Conservation (phyloP, 1,284 basidiomycete genomes). For the Ustilago esculenta region DNA sequence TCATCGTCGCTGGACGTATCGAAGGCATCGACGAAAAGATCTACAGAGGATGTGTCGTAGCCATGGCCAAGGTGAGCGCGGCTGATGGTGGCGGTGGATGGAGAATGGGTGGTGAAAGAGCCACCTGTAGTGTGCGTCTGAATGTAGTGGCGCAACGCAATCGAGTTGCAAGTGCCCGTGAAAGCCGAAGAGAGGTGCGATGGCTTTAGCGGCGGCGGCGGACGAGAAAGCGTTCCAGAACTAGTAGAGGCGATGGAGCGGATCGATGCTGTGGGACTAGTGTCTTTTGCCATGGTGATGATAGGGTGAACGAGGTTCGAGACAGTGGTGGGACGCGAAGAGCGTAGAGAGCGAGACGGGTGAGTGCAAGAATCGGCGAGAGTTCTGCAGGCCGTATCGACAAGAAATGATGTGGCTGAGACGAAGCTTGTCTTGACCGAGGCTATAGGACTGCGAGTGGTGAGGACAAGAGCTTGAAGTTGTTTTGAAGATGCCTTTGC, state of each 20-base stretch:
- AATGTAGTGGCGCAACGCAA: slow-evolving; percentile 52
- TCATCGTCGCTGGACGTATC: slow-evolving; percentile 32
- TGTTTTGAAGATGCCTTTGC: no score
- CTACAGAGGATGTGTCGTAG: slow-evolving; percentile 26
- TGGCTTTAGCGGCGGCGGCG: slow-evolving; percentile 51
- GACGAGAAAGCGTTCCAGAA: slow-evolving; percentile 35
- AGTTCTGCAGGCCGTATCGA: no score
- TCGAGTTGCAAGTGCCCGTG: slow-evolving; percentile 57
- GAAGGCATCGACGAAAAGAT: slow-evolving; percentile 38
- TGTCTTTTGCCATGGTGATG: slow-evolving; percentile 4
- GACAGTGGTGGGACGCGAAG: no score
- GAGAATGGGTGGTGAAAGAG: slow-evolving; percentile 27
- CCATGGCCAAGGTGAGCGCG: slow-evolving; percentile 32
- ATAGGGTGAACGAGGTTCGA: background rate
- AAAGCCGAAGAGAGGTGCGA: slow-evolving; percentile 51
- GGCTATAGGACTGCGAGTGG: no score
- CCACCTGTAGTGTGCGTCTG: slow-evolving; percentile 47
- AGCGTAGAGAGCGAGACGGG: no score
- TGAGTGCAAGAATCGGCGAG: no score
- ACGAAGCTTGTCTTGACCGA: no score
- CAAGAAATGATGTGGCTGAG: no score
- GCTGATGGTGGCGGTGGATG: slow-evolving; percentile 30
- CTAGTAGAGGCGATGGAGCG: slow-evolving; percentile 23
- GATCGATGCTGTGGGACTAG: slow-evolving; percentile 20
- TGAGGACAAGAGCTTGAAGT: no score